phyloP scores from a whole-genome alignment of 2,329 filamentous ascomycete species.

The Xylariaceae sp. region DNA sequence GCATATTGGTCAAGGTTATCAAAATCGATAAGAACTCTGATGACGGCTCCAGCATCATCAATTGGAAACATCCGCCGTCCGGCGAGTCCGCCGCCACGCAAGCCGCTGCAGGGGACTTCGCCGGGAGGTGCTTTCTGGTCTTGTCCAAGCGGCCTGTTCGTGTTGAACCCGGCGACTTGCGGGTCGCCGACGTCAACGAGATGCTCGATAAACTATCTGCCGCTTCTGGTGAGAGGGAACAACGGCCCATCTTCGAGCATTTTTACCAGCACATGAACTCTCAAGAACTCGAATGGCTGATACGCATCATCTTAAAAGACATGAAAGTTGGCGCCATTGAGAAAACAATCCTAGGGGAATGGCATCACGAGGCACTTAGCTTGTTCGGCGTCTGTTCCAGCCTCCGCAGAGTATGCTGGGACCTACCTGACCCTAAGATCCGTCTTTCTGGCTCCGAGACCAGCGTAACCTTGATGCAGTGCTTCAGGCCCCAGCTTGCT shows the following conservation, averaged over 20 bases:
- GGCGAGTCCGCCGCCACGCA: constrained; percentile 54
- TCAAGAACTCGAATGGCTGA: constrained; percentile 89
- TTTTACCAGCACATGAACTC: constrained; percentile 93
- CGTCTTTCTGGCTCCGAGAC: constrained; percentile 72
- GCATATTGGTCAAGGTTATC: constrained; percentile 85
- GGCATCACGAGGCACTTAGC: constrained; percentile 73
- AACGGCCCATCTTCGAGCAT: constrained; percentile 72
- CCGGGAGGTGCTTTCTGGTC: constrained; percentile 81
- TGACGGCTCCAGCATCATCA: constrained; percentile 77
- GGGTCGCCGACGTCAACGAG: constrained; percentile 84
- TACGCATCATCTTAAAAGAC: constrained; percentile 84
- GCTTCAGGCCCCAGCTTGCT: constrained; percentile 92
- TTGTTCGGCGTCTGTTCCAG: constrained; percentile 90
- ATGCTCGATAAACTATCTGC: constrained; percentile 74
- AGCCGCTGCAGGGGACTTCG: constrained; percentile 79
- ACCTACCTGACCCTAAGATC: constrained; percentile 69
- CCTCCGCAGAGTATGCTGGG: constrained; percentile 89
- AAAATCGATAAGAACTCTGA: constrained; percentile 89
- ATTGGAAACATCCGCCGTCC: constrained; percentile 76
- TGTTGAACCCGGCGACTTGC: constrained; percentile 70
- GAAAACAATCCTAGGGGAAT: constrained; percentile 78
- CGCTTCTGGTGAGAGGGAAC: constrained; percentile 75
- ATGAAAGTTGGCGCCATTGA: constrained; percentile 76
- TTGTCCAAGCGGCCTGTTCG: constrained; percentile 78
- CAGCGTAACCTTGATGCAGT: constrained; percentile 81